A percentile compares a stretch with the other conserved stretches of the same genome.
phyloP scores from a whole-genome alignment of 345 rosid species.

The Chamaenerion angustifolium region DNA sequence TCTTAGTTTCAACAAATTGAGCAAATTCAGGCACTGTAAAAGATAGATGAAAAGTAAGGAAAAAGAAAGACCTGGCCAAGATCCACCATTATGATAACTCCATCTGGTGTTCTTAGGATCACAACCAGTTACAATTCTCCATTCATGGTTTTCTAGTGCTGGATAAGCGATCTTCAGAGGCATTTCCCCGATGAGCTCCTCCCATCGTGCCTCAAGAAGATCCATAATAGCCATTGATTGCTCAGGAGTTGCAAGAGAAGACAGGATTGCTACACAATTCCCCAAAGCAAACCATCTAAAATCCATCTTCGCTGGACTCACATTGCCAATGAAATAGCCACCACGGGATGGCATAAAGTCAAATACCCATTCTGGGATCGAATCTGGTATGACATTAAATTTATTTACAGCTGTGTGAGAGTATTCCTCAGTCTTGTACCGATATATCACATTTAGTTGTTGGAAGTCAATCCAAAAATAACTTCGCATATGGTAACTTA shows the following conservation, averaged over 20 bases:
- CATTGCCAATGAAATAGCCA: constrained; percentile 59
- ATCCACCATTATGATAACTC: constrained; percentile 60
- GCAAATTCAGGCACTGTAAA: background rate
- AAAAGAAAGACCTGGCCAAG: constrained; percentile 48
- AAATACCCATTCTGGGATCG: constrained; percentile 53
- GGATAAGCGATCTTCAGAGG: constrained; percentile 46
- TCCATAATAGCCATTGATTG: constrained; percentile 64
- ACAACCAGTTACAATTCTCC: constrained; percentile 48
- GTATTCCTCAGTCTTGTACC: constrained; percentile 50
- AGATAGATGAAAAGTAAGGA: background rate
- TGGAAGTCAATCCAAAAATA: constrained; percentile 58
- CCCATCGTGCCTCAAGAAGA: constrained; percentile 51
- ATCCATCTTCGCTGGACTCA: constrained; percentile 71
- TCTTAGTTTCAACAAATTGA: no score
- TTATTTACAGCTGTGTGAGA: constrained; percentile 57
- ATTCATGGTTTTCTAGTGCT: constrained; percentile 46
- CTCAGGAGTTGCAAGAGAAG: constrained; percentile 50
- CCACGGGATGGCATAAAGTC: constrained; percentile 58
- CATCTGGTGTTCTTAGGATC: constrained; percentile 56
- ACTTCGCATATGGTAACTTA: constrained; percentile 46
- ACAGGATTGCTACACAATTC: constrained; percentile 40
- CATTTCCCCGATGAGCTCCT: constrained; percentile 55
- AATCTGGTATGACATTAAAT: constrained; percentile 50
- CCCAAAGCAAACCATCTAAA: constrained; percentile 58
- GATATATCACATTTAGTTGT: constrained; percentile 48